Percentiles rank a stretch among this genome's conserved stretches.
Conservation (phyloP, 2,329 filamentous ascomycete species). For the Penicillium sp. region DNA sequence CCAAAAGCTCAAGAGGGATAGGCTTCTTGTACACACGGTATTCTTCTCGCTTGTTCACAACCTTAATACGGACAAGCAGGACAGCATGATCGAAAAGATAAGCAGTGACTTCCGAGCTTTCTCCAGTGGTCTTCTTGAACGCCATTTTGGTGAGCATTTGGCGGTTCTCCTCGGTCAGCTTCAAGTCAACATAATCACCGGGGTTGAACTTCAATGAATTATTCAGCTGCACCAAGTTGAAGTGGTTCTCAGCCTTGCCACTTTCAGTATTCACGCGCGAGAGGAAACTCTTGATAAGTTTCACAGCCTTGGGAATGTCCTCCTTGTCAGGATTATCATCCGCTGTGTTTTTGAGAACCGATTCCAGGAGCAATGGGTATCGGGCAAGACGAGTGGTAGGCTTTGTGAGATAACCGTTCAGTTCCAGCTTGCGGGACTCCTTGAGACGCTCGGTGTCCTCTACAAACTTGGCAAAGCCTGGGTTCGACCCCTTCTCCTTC, state of each 20-base stretch:
- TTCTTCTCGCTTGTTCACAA: slow-evolving; percentile 89
- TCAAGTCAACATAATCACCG: slow-evolving; percentile 89
- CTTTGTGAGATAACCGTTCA: slow-evolving; percentile 97
- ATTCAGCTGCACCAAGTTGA: slow-evolving; percentile 90
- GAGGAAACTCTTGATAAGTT: slow-evolving; percentile 82
- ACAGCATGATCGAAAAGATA: slow-evolving; percentile 97
- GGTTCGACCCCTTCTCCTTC: slow-evolving; percentile 86
- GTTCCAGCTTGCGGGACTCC: slow-evolving; percentile 92
- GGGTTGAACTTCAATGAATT: slow-evolving; percentile 88
- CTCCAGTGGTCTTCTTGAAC: slow-evolving; percentile 88
- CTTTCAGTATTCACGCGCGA: slow-evolving; percentile 91
- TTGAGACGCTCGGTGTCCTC: slow-evolving; percentile 96
- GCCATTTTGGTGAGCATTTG: slow-evolving; percentile 93
- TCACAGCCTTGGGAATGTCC: slow-evolving; percentile 87
- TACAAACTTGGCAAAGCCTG: slow-evolving; percentile 84
- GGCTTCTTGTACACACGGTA: slow-evolving; percentile 94
- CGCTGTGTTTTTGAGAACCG: slow-evolving; percentile 87
- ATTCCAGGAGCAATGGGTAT: slow-evolving; percentile 89
- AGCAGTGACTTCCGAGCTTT: slow-evolving; percentile 85
- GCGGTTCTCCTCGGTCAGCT: slow-evolving; percentile 88
- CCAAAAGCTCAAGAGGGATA: slow-evolving; percentile 88
- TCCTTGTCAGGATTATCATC: slow-evolving; percentile 87
- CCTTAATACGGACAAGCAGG: slow-evolving; percentile 86
- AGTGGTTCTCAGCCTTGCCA: slow-evolving; percentile 95
- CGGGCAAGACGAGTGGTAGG: slow-evolving; percentile 92